phyloP scores from a whole-genome alignment of 306 rosid genomes.

The Luffa aegyptiaca region DNA sequence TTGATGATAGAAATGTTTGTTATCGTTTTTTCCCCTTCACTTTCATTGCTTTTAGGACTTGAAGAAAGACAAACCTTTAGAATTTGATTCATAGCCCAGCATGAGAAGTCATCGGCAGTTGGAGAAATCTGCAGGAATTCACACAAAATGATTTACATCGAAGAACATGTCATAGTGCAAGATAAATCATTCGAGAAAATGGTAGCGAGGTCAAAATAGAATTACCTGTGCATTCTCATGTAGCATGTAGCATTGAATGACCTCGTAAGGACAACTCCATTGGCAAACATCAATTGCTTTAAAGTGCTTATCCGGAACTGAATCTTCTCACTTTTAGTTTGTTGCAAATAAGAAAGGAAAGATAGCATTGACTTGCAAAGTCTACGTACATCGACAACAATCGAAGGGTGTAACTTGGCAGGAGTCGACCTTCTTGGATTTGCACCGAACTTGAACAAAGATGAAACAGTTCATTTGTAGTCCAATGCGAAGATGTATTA shows the following conservation, averaged over 20 bases:
- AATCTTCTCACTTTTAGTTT: not conserved
- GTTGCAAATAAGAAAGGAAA: not conserved
- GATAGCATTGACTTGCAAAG: not conserved
- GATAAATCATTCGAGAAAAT: not conserved
- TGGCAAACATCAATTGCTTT: not conserved
- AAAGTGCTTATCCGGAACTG: not conserved
- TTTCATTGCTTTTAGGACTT: not conserved
- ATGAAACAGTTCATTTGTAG: not conserved
- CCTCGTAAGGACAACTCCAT: too few relatives aligned
- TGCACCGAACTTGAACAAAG: not conserved
- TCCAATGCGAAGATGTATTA: not conserved
- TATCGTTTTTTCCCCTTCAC: not conserved
- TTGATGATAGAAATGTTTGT: not conserved
- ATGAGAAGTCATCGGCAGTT: not conserved
- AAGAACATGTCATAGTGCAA: not conserved
- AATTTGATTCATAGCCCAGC: not conserved
- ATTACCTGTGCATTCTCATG: not conserved
- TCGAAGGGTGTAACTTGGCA: not conserved
- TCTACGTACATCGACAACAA: not conserved
- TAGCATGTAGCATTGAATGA: not conserved
- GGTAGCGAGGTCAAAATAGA: not conserved
- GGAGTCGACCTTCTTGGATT: not conserved
- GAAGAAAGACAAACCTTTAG: not conserved
- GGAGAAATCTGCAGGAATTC: not conserved
- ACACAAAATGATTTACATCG: not conserved